Evolutionary conservation across 208 protist genomes (phyloP).

Genomic region (Wallacemonas sp.): DNA sequence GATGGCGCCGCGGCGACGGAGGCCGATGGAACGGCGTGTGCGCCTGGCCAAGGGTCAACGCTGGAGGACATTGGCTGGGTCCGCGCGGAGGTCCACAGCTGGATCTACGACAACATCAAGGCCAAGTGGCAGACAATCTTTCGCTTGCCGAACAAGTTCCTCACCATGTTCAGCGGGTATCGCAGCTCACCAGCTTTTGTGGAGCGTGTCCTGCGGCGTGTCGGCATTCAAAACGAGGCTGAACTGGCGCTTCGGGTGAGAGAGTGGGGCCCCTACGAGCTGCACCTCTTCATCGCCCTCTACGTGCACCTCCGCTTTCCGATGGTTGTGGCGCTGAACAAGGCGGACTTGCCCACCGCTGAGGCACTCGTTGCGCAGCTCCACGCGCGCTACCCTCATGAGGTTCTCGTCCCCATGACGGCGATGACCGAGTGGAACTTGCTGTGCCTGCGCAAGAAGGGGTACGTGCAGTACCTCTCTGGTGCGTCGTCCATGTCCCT

Average conservation of each 20-base stretch:
- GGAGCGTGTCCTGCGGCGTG: conserved; percentile 51
- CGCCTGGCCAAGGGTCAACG: conserved; percentile 62
- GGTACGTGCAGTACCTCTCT: conserved; percentile 58
- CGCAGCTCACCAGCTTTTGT: conserved; percentile 75
- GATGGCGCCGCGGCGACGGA: conserved; percentile 90
- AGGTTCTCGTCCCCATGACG: conserved; percentile 77
- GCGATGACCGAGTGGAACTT: conserved; percentile 80
- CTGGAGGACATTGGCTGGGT: conserved; percentile 91
- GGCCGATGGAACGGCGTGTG: conserved; percentile 77
- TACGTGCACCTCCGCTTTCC: conserved; percentile 92
- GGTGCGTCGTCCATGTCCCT: conserved; percentile 32
- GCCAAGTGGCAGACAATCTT: conserved; percentile 77
- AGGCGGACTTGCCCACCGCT: conserved; percentile 78
- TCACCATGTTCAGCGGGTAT: conserved; percentile 93
- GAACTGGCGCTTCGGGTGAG: conserved; percentile 34
- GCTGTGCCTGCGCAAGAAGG: conserved; percentile 55
- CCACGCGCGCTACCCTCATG: conserved; percentile 57
- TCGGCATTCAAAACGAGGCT: conserved; percentile 50
- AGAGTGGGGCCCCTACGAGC: conserved; percentile 63
- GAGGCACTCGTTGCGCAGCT: conserved; percentile 38
- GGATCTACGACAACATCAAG: conserved; percentile 94
- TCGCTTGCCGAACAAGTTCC: conserved; percentile 69
- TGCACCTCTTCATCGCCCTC: conserved; percentile 89
- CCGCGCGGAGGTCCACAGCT: conserved; percentile 89
- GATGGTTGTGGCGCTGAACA: conserved; percentile 92